phyloP scores from a whole-genome alignment of 2,329 filamentous ascomycete genomes.

The Spiromastix sp. region DNA sequence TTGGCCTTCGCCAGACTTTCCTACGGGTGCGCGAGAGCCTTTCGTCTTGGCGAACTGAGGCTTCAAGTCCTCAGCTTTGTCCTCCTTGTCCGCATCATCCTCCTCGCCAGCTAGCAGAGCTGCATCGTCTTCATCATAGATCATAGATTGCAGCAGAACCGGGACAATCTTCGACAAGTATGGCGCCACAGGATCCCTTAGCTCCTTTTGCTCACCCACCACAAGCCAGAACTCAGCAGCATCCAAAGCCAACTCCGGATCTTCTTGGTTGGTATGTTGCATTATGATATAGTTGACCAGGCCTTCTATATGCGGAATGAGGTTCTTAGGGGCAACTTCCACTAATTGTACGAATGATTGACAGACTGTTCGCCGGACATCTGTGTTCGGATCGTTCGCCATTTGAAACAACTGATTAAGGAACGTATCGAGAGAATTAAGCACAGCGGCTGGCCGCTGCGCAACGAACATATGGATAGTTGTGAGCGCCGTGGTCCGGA shows the following conservation, averaged over 20 bases:
- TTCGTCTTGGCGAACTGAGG: conserved; percentile 76
- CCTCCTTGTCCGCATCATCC: conserved; percentile 84
- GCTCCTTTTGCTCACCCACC: conserved; percentile 72
- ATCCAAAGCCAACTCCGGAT: conserved; percentile 84
- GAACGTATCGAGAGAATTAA: conserved; percentile 69
- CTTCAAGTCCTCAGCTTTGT: conserved; percentile 82
- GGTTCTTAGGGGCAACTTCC: conserved; percentile 80
- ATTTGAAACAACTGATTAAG: conserved; percentile 75
- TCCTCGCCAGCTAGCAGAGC: conserved; percentile 71
- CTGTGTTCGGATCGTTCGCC: conserved; percentile 62
- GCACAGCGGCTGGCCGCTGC: conserved; percentile 69
- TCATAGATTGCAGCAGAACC: conserved; percentile 85
- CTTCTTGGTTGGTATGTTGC: conserved; percentile 71
- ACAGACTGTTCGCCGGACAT: conserved; percentile 87
- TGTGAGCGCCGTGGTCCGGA: conserved; percentile 68
- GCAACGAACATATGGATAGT: conserved; percentile 89
- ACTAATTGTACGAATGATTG: conserved; percentile 86
- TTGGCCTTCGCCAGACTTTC: conserved; percentile 27
- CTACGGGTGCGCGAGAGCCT: conserved; percentile 48
- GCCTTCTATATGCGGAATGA: conserved; percentile 75
- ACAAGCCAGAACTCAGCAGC: conserved; percentile 97
- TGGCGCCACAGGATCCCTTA: conserved; percentile 66
- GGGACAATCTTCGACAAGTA: conserved; percentile 80
- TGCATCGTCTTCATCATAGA: conserved; percentile 92
- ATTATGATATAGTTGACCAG: conserved; percentile 87